Evolutionary conservation across 2,329 filamentous ascomycete genomes (phyloP).

Genomic region (Bipolaris oryzae): DNA sequence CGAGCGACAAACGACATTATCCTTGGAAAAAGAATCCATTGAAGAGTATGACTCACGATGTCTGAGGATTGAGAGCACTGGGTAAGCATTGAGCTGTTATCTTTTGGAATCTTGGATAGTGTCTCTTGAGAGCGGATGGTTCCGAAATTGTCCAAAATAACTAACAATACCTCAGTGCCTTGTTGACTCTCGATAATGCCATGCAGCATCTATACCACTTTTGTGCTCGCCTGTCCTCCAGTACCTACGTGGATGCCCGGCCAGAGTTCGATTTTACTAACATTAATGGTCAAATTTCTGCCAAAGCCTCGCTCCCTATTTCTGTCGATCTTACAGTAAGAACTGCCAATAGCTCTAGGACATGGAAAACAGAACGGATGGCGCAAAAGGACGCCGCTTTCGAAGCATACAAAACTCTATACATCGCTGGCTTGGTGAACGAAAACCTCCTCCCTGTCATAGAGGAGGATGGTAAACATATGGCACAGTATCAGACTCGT

Average conservation of each 20-base stretch:
- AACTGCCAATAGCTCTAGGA: constrained; percentile 54
- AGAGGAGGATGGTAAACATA: constrained; percentile 26
- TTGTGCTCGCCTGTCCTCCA: constrained; percentile 66
- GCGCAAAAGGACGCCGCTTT: constrained; percentile 85
- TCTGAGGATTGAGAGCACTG: constrained; percentile 33
- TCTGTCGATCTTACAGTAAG: constrained; percentile 70
- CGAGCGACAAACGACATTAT: constrained; percentile 55
- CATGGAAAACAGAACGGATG: constrained; percentile 74
- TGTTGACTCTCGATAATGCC: constrained; percentile 74
- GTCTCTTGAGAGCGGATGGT: not conserved
- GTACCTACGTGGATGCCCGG: constrained; percentile 65
- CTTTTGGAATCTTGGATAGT: not conserved
- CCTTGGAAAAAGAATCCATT: constrained; percentile 53
- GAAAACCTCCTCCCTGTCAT: constrained; percentile 74
- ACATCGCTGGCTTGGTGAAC: constrained; percentile 74
- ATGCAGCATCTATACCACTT: constrained; percentile 82
- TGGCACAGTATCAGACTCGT: constrained; percentile 29
- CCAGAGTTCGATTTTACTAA: constrained; percentile 70
- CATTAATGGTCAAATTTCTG: constrained; percentile 49
- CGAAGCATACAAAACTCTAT: constrained; percentile 74
- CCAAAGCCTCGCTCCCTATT: constrained; percentile 72
- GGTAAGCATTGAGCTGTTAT: constrained; percentile 27
- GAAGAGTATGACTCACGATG: constrained; percentile 53
- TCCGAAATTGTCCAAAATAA: not conserved
- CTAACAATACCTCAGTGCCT: constrained; percentile 56